Base-by-base conservation (phyloP, 2,329 filamentous ascomycete genomes). In the Chaetomiaceae sp. region DNA sequence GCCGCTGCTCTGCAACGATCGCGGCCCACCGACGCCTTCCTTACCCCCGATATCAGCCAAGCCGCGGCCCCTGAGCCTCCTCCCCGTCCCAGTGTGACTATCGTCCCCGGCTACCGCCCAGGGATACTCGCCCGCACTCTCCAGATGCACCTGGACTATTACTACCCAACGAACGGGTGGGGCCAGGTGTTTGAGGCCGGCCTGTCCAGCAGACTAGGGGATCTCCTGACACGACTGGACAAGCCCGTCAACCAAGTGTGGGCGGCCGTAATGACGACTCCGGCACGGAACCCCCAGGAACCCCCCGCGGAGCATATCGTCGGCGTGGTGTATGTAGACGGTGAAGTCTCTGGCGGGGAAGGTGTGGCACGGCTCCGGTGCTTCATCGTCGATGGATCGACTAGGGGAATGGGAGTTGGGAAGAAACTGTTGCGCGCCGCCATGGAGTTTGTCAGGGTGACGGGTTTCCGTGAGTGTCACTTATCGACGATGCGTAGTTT, bases 71-170 rank as follows among this genome's bases (percentile, higher is more conserved):
- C 21, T 2, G 23, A 16, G 20, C 31, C 45, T 3, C 16, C 44
- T 16, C 17, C 35, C n/a, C 39, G 6, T 2, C 30, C 47, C 5
- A 25, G 23, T 3, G 20, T 55, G 20, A 44, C 37, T 31, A 62
- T 66, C 44, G 40, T 57, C n/a, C 38, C 57, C 0, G 65, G 65
- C 41, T 66, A 66, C 55, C 55, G 51, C 2, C 63, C 61, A 3
- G 58, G 60, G 5, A 52, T 67, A 16, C 55, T 65, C n/a, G 60
- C 56, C 35, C 55, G 60, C 25, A 54, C 54, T 3, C 48, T 67
- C 8, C 57, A 63, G 41, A 63, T 66, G 60, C 62, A 66, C 52
- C 48, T 64, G 51, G 48, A 50, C 25, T 62, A 47, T 47, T 66
- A 65, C 53, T 49, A 39, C 38, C 37, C 33, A 10, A 14, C 37